These are phyloP conservation scores for Jacaranda copaia DNA, from an alignment of 257 asterid species.

Conservation along the genomic window DNA sequence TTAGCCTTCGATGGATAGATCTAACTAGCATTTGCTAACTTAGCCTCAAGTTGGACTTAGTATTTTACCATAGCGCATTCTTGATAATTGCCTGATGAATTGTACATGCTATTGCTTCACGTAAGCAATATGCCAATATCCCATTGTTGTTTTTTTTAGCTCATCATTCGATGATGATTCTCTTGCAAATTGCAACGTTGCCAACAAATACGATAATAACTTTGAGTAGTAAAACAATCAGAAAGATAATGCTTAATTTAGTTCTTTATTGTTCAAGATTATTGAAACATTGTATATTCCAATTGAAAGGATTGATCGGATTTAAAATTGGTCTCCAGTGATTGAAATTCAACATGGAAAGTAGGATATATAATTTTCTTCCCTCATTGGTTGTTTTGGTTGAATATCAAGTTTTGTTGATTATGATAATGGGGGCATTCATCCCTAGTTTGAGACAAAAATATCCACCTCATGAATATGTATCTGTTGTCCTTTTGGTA, in stretches of 20 bases:
- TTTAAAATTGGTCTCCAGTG: too few relatives aligned
- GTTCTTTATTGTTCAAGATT: too few relatives aligned
- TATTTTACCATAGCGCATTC: neutral
- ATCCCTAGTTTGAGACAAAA: constrained; percentile 88
- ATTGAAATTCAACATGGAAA: neutral
- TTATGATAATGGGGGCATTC: constrained; percentile 96
- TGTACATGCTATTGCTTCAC: too few relatives aligned
- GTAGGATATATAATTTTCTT: neutral
- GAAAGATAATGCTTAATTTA: neutral
- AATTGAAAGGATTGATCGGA: neutral
- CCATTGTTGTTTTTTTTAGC: neutral
- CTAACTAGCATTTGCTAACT: too few relatives aligned
- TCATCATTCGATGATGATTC: neutral
- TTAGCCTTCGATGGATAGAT: neutral
- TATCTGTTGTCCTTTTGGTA: constrained; percentile 83
- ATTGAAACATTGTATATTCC: neutral
- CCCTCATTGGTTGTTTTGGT: neutral
- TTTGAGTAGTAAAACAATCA: neutral
- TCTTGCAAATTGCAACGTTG: neutral
- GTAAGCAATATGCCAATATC: too few relatives aligned
- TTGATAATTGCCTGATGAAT: too few relatives aligned
- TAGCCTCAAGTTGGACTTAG: neutral
- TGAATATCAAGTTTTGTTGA: constrained; percentile 76
- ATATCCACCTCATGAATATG: constrained; percentile 82
- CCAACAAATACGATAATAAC: too few relatives aligned